Percentiles rank a stretch among this genome's conserved stretches.
Evolutionary conservation across 139 green algal species (phyloP).

Genomic region (Zygnema cylindricum): DNA sequence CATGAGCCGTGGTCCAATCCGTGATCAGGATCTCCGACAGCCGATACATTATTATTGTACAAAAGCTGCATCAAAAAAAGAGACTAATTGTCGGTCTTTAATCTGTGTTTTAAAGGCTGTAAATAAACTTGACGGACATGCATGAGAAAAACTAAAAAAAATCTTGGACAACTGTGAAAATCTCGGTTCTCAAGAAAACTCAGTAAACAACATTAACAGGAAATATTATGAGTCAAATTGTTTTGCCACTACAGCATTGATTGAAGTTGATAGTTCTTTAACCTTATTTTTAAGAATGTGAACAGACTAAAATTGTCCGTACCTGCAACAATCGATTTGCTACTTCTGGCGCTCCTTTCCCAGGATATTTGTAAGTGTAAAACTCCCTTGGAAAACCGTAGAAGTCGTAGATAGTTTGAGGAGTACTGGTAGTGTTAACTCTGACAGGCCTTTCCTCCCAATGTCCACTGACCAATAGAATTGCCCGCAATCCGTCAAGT

Average conservation of each 20-base stretch:
- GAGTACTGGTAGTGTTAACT: slow-evolving; percentile 37
- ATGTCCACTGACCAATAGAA: slow-evolving; percentile 43
- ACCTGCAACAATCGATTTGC: slow-evolving; percentile 59
- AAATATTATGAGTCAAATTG: background rate
- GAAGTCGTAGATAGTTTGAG: slow-evolving; percentile 75
- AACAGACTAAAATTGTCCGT: too few species aligned
- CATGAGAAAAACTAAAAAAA: background rate
- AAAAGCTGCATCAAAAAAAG: slow-evolving; percentile 72
- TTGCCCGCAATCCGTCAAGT: background rate
- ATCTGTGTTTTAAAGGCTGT: background rate
- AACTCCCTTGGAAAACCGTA: slow-evolving; percentile 73
- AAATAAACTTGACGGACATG: background rate
- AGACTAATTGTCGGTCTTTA: too few species aligned
- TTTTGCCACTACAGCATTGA: background rate
- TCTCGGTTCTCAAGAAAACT: background rate
- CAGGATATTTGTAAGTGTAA: slow-evolving; percentile 72
- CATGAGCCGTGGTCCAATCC: slow-evolving; percentile 82
- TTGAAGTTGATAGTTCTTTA: background rate
- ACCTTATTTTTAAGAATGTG: slow-evolving; percentile 1
- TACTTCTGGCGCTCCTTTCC: slow-evolving; percentile 68
- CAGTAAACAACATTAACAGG: background rate
- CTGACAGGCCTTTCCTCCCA: slow-evolving; percentile 34
- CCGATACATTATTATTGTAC: slow-evolving; percentile 61
- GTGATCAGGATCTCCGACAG: slow-evolving; percentile 59
- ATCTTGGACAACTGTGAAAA: background rate